Evolutionary conservation across 2,329 filamentous ascomycete species (phyloP), one percentile per base, ranked within the genome.

Genomic region (Pseudogymnoascus sp.): DNA sequence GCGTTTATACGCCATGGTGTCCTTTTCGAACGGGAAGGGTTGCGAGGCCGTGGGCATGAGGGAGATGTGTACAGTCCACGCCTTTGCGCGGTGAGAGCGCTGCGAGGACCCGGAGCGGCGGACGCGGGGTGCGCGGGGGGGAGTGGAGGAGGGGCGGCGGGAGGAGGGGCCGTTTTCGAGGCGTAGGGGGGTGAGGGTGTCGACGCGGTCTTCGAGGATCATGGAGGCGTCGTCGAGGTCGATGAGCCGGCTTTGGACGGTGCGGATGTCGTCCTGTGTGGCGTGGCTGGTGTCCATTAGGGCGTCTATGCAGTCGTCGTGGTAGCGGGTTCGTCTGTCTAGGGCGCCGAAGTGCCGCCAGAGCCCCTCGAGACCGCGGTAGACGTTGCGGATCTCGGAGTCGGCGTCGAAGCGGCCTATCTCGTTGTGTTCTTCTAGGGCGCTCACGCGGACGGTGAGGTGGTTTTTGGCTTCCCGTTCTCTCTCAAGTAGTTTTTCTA

Each of bases 1-100:
- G 46, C 84, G 78, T 69, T 85, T 85, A 72, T 86, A 86, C 3
- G 83, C 83, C 41, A 78, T 81, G 12, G 83, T 85, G 67, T 85
- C 82, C 69, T 84, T 83, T 72, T 86, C 84, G 69, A 86, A 86
- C 0, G 84, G 84, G 66, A 85, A 84, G 4, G 82, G 80, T 63
- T 82, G 79, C 35, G 78, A 78, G 11, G 76, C 76, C 56, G 78
- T 80, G 3, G 84, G 84, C 38, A 86, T 76, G 11, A 86, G 77
- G 2, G 84, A 86, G 37, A 86, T 77, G 68, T 86, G 83, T 28
- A 86, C 81, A 1, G 83, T 85, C 84, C 84, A 86, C 4, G 77
- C 73, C 62, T 74, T 75, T 16, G 75, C 71, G 11, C 66, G 69
- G 4, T 3, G n/a, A 14, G 28, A 28, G 46, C 66, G 65, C 66